Evolutionary conservation across 306 rosid species (phyloP).

Genomic region (Prunus persica): Prunus_persica_NCBIv2 NC_034012.1:10038001-10038500

Average conservation of each 20-base stretch:
- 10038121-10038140: not conserved
- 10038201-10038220: not conserved
- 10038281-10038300: no score
- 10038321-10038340: no score
- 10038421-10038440: constrained; percentile 11
- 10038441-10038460: constrained; percentile 21
- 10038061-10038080: not conserved
- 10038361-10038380: constrained; percentile 45
- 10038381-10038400: constrained; percentile 38
- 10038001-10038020: not conserved
- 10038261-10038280: no score
- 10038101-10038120: not conserved
- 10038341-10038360: not conserved
- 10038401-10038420: constrained; percentile 28
- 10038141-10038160: not conserved
- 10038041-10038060: not conserved
- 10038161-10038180: not conserved
- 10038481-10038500: constrained; percentile 41
- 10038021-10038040: not conserved
- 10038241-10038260: not conserved
- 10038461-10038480: constrained; percentile 36
- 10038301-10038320: not conserved
- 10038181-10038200: no score
- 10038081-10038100: not conserved
- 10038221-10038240: constrained; percentile 7